phyloP scores from a whole-genome alignment of 140 eudicot species.

The Senecio squalidus region DNA sequence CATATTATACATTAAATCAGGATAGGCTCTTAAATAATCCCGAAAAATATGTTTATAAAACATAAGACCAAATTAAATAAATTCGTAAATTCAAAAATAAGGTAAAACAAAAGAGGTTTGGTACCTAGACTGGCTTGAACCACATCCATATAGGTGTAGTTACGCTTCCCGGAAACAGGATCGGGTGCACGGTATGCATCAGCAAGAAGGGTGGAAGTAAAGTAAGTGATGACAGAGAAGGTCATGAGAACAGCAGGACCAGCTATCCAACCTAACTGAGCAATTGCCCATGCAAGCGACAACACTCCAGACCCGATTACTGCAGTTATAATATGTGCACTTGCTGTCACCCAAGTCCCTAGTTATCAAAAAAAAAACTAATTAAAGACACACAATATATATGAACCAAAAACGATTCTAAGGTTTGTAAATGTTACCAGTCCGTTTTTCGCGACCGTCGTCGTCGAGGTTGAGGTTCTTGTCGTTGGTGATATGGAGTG shows the following conservation, averaged over 20 bases:
- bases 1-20: too few relatives aligned
- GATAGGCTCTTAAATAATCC: too few relatives aligned
- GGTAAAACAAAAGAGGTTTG: not conserved
- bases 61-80: too few relatives aligned
- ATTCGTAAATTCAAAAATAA: too few relatives aligned
- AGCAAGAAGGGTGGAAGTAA: slow-evolving; percentile 70
- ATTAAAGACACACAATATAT: not conserved
- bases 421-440: slow-evolving; percentile 34
- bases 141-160: slow-evolving; percentile 79
- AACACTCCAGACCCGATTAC: slow-evolving; percentile 86
- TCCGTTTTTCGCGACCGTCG: slow-evolving; percentile 60
- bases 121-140: slow-evolving; percentile 73
- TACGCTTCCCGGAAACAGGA: slow-evolving; percentile 61
- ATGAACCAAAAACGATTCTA: too few relatives aligned
- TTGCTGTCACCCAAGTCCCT: slow-evolving; percentile 75
- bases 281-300: slow-evolving; percentile 79
- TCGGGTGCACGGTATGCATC: slow-evolving; percentile 66
- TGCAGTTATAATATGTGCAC: slow-evolving; percentile 87
- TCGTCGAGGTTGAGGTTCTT: slow-evolving; percentile 49
- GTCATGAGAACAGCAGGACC: slow-evolving; percentile 59
- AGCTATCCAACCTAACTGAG: slow-evolving; percentile 80
- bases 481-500: slow-evolving; percentile 1
- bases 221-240: slow-evolving; percentile 65
- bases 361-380: not conserved
- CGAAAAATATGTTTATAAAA: too few relatives aligned